Evolutionary conservation across 1,284 basidiomycete species (phyloP), one percentile per base, ranked within the genome.

Genomic region (Rhodotorula sp.): DNA sequence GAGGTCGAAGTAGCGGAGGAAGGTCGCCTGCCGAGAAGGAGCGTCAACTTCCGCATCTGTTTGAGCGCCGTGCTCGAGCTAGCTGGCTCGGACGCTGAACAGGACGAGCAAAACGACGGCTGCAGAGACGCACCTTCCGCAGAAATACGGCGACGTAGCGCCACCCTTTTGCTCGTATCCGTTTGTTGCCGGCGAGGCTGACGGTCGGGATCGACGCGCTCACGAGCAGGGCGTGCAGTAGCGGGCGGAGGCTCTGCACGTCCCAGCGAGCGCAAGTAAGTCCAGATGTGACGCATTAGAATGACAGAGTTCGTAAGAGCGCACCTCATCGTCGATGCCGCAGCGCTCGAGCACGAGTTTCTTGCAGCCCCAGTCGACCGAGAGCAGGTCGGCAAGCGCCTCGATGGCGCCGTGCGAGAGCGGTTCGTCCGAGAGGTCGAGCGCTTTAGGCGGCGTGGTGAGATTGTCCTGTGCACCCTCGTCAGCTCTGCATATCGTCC

Each of bases 221-320:
- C 60, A 97, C 91, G 64, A 97, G 87, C 1, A 99, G 85, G 0
- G 93, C 88, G 80, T 97, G 95, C 0, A 98, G 84, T 25, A 98
- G 88, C 0, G 92, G 91, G 83, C 97, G 97, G 67, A 98, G 81
- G 57, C 87, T 88, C 89, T 93, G 75, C 45, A 8, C 4, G 52
- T 27, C 9, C n/a, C 34, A 5, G 34, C 34, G 34, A 34, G 34
- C 34, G 34, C 5, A 34, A 2, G 34, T 34, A 2, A 34, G 34
- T 34, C 34, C 34, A 34, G 23, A 53, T 5, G n/a, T 10, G 23
- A 8, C 7, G 14, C 16, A 12, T 25, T 10, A 13, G 52, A 2
- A 27, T 13, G 12, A 7, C 12, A 2, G 14, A 13, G 25, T n/a
- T n/a, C 1, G 49, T 21, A 23, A 21, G 10, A 21, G 82, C 87